Percentiles rank a stretch among this genome's conserved stretches.
Evolutionary conservation across 345 rosid genomes (phyloP).

Genomic region (Fremontodendron californicum): DNA sequence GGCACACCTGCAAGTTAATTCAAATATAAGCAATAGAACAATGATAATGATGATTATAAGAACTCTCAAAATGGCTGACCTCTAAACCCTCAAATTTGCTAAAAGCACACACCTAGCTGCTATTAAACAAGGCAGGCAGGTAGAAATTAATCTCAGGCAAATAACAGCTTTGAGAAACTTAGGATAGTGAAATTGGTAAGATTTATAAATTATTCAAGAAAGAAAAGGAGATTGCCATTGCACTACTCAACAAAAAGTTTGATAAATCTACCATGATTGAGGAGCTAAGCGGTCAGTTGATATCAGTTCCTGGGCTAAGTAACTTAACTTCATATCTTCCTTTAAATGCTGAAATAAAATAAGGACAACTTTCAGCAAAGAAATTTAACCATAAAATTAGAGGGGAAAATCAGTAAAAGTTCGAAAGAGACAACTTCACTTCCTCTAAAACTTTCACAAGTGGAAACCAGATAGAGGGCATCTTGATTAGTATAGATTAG

Average conservation of each 20-base stretch:
- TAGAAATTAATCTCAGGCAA: background rate
- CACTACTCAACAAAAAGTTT: background rate
- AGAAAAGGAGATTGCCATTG: background rate
- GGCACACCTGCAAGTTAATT: conserved; percentile 71
- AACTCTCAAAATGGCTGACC: background rate
- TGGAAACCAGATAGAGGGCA: background rate
- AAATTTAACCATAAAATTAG: background rate
- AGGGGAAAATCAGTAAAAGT: background rate
- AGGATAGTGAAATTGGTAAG: background rate
- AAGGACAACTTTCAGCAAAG: conserved; percentile 5
- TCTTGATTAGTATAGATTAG: background rate
- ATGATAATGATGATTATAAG: background rate
- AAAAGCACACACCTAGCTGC: background rate
- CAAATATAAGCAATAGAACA: background rate
- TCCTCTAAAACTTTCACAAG: background rate
- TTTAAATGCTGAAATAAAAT: conserved; percentile 74
- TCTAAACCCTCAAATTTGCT: background rate
- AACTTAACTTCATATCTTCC: conserved; percentile 97
- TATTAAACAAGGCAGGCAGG: background rate
- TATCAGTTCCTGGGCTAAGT: conserved; percentile 83
- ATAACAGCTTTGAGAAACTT: background rate
- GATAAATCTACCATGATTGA: conserved; percentile 73
- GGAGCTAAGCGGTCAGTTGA: conserved; percentile 95
- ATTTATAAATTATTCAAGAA: background rate
- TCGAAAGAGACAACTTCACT: background rate